Conservation (phyloP, 2,329 filamentous ascomycete genomes). For the Aspergillus viridinutans region DNA sequence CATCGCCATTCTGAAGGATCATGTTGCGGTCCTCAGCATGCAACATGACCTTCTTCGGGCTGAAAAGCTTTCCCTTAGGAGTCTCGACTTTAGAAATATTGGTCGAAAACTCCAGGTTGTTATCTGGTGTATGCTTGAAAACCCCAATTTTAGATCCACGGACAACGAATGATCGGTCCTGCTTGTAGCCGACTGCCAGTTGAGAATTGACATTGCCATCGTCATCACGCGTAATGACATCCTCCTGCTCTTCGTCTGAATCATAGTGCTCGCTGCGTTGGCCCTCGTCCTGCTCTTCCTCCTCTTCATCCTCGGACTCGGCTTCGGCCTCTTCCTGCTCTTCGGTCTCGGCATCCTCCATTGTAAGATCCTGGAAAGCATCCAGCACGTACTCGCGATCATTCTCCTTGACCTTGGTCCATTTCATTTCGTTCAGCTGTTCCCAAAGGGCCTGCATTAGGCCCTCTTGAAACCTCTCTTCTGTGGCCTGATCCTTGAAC, state of each 20-base stretch:
- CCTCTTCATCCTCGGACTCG: constrained; percentile 55
- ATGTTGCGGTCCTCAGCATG: constrained; percentile 87
- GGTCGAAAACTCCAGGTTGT: constrained; percentile 91
- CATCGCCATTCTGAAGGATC: constrained; percentile 75
- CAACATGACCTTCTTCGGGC: constrained; percentile 94
- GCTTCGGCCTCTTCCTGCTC: constrained; percentile 53
- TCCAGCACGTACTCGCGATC: constrained; percentile 93
- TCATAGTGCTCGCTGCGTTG: constrained; percentile 70
- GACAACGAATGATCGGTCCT: constrained; percentile 94
- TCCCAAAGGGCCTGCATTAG: constrained; percentile 97
- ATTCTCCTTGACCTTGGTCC: constrained; percentile 85
- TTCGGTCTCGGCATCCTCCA: constrained; percentile 69
- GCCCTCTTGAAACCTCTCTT: constrained; percentile 87
- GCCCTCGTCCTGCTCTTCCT: constrained; percentile 60
- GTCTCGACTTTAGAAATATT: constrained; percentile 96
- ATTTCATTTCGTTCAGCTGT: constrained; percentile 88
- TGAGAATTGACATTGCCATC: constrained; percentile 89
- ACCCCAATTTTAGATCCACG: constrained; percentile 97
- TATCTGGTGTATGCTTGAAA: constrained; percentile 92
- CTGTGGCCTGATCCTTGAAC: constrained; percentile 75
- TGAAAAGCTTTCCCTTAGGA: constrained; percentile 79
- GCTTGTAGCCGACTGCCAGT: constrained; percentile 92
- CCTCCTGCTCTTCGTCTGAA: constrained; percentile 74
- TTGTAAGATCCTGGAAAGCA: constrained; percentile 87
- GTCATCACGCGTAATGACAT: constrained; percentile 61